A percentile compares a stretch with the other conserved stretches of the same genome.
Conservation (phyloP, 1,284 basidiomycete species). For the Puccinia polysora region DNA sequence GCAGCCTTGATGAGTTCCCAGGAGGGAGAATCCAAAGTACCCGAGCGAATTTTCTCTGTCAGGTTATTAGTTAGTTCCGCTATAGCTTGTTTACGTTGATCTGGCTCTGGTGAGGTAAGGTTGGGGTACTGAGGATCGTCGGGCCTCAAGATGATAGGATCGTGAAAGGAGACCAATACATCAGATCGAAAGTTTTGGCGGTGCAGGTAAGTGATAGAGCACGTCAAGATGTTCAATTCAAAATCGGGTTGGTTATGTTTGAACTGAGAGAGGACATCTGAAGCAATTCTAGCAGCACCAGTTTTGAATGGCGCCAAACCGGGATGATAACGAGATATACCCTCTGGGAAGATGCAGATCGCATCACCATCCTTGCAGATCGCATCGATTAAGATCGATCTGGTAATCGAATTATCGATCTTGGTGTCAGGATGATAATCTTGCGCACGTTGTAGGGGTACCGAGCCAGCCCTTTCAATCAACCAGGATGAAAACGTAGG, state of each 20-base stretch:
- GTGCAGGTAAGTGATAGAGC: slow-evolving; percentile 66
- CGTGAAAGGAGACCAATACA: slow-evolving; percentile 74
- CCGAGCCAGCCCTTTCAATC: slow-evolving; percentile 75
- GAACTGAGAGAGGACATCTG: slow-evolving; percentile 63
- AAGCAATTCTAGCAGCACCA: slow-evolving; percentile 73
- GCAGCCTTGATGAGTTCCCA: slow-evolving; percentile 71
- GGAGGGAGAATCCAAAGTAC: slow-evolving; percentile 72
- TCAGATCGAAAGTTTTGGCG: slow-evolving; percentile 76
- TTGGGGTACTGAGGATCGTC: slow-evolving; percentile 11
- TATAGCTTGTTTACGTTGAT: slow-evolving; percentile 12
- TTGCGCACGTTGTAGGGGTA: slow-evolving; percentile 70
- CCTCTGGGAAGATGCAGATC: slow-evolving; percentile 53
- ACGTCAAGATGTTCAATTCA: slow-evolving; percentile 67
- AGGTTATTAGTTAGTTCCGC: not conserved
- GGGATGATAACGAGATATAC: slow-evolving; percentile 73
- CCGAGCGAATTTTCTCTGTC: slow-evolving; percentile 62
- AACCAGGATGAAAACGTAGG: slow-evolving; percentile 79
- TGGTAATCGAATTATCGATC: slow-evolving; percentile 65
- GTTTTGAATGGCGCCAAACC: slow-evolving; percentile 76
- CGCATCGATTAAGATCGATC: slow-evolving; percentile 67
- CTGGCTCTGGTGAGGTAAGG: slow-evolving; percentile 44
- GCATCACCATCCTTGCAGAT: slow-evolving; percentile 68
- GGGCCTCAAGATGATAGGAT: slow-evolving; percentile 58
- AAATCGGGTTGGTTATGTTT: slow-evolving; percentile 62
- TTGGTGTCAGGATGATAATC: slow-evolving; percentile 59